Base-by-base conservation (phyloP, 2,329 filamentous ascomycete species). In the Thelonectria blattea region DNA sequence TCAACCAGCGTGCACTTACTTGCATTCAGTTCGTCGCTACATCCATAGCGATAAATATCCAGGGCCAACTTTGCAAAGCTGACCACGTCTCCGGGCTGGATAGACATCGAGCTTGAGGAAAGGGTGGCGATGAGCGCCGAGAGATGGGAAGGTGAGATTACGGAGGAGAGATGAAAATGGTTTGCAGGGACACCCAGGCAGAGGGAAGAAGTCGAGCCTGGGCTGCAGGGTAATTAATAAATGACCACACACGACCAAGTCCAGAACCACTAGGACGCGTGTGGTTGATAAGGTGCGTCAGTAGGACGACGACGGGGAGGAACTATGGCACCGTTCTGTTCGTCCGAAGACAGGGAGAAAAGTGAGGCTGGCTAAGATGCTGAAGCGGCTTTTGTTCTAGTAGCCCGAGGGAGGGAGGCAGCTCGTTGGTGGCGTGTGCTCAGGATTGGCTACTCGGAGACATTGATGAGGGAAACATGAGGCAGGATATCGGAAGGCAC, bases 1-100 rank as follows among this genome's bases (percentile, higher is more conserved):
- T 52, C 48, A 5, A 8, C 11, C 24, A 59, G 58, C 41, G 46
- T 24, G 55, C 46, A 73, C 73, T 70, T 60, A 75, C 73, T 72
- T 62, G 73, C 73, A 64, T 72, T 74, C 51, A 64, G 62, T 54
- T 75, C 73, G 10, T 74, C 69, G 15, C 64, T 65, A 73, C 73
- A 75, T 37, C 73, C 73, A 30, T 65, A 69, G 12, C 58, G 67
- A 52, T 74, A 75, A 11, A 75, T 58, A 15, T 75, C 68, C 73
- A 74, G 75, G 43, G 73, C 73, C 49, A 75, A 50, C 49, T 65
- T 65, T 56, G 67, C 71, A 49, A 75, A 68, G 58, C 63, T 74
- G 62, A 75, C 62, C 37, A 75, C 43, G 56, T 75, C 73, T 58
- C 73, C 73, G 49, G 70, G 51, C 56, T 74, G 71, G 30, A 73